phyloP scores from a whole-genome alignment of 805 yeast genomes.

The Saccharomyces jurei region DNA sequence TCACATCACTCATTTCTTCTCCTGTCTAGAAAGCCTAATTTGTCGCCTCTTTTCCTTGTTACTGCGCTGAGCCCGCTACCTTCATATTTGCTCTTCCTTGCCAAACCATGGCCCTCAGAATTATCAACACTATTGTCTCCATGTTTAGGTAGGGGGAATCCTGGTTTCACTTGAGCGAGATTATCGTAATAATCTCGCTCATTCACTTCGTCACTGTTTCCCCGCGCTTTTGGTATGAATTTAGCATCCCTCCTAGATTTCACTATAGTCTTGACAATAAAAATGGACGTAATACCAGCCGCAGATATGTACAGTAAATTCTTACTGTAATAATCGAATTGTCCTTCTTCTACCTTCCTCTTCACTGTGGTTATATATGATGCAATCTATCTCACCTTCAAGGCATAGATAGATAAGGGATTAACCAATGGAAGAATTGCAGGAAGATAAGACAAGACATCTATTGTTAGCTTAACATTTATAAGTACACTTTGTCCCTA shows the following conservation, averaged over 20 bases:
- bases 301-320: slow-evolving; percentile 20
- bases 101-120: slow-evolving; percentile 26
- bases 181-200: slow-evolving; percentile 26
- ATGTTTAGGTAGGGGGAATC: slow-evolving; percentile 38
- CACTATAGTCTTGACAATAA: slow-evolving; percentile 24
- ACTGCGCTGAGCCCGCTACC: slow-evolving; percentile 58
- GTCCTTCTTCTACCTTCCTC: neutral
- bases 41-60: slow-evolving; percentile 53
- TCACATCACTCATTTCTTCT: slow-evolving; percentile 4
- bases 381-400: neutral
- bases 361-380: neutral
- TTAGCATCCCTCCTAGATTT: slow-evolving; percentile 31
- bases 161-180: slow-evolving; percentile 42
- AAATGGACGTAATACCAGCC: slow-evolving; percentile 23
- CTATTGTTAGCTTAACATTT: neutral
- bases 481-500: neutral
- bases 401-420: neutral
- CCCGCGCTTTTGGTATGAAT: slow-evolving; percentile 29
- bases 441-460: neutral
- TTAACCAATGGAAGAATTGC: neutral
- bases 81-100: slow-evolving; percentile 55
- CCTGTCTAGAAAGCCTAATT: slow-evolving; percentile 26
- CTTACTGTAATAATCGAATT: slow-evolving; percentile 11
- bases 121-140: slow-evolving; percentile 8
- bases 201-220: slow-evolving; percentile 4